Evolutionary conservation across 805 yeast genomes (phyloP).

Genomic region (Monosporozyma siamensis): DNA sequence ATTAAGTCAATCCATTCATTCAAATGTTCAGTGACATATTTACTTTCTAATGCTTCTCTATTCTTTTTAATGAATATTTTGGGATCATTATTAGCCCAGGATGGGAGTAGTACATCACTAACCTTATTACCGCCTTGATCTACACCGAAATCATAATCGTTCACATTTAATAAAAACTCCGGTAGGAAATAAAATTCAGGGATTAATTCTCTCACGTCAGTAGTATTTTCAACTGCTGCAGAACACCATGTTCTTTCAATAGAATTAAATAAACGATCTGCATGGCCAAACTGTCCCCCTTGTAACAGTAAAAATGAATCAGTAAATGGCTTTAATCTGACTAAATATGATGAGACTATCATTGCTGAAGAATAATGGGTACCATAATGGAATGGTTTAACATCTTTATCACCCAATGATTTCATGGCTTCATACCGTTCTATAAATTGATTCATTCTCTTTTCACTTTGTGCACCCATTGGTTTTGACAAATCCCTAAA

Average conservation of each 20-base stretch:
- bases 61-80: conserved; percentile 62
- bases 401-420: conserved; percentile 45
- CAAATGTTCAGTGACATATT: conserved; percentile 64
- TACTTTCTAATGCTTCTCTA: conserved; percentile 76
- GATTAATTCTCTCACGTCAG: conserved; percentile 79
- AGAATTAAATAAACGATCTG: conserved; percentile 71
- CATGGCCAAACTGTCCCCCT: conserved; percentile 85
- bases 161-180: conserved; percentile 60
- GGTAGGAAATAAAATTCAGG: conserved; percentile 84
- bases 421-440: conserved; percentile 66
- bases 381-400: conserved; percentile 85
- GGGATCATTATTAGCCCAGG: conserved; percentile 79
- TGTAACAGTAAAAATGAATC: conserved; percentile 70
- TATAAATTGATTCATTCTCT: conserved; percentile 51
- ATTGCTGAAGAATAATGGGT: conserved; percentile 90
- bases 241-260: conserved; percentile 74
- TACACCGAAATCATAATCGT: conserved; percentile 59
- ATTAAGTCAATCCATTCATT: conserved; percentile 81
- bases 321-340: conserved; percentile 71
- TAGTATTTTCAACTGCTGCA: conserved; percentile 67
- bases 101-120: conserved; percentile 61
- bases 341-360: conserved; percentile 78
- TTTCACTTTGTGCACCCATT: conserved; percentile 76
- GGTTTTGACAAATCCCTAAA: conserved; percentile 77
- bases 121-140: conserved; percentile 51